Evolutionary conservation across 768 basidiomycete genomes (phyloP).

Genomic region (Termitomyces sp.): DNA sequence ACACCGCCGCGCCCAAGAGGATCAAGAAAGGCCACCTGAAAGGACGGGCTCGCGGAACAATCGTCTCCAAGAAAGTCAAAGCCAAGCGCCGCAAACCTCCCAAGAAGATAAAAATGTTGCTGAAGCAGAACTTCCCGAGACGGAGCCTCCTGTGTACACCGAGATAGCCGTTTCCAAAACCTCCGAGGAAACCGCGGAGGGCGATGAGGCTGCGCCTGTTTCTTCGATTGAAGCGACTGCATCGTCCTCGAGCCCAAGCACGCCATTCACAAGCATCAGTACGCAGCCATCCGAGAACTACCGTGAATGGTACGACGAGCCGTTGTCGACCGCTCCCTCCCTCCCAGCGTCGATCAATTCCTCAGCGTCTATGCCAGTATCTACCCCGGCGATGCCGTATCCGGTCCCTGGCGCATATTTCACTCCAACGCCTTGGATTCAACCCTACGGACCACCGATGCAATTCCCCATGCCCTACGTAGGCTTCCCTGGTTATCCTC

Average conservation of each 20-base stretch:
- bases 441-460: constrained; percentile 44
- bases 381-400: constrained; percentile 25
- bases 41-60: constrained; percentile 5
- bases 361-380: constrained; percentile 20
- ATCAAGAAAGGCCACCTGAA: constrained; percentile 12
- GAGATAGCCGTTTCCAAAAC: constrained; percentile 7
- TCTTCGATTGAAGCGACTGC: constrained; percentile 13
- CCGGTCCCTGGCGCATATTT: constrained; percentile 40
- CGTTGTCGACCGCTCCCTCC: constrained; percentile 33
- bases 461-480: constrained; percentile 52
- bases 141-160: constrained; percentile 11
- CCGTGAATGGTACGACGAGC: constrained; percentile 43
- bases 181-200: background rate
- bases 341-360: constrained; percentile 29
- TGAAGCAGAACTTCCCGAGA: background rate
- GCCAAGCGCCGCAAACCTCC: background rate
- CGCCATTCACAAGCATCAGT: constrained; percentile 12
- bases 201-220: background rate
- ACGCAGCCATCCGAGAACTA: constrained; percentile 27
- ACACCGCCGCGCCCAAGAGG: constrained; percentile 25
- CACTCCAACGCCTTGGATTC: constrained; percentile 50
- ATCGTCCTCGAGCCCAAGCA: constrained; percentile 14
- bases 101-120: background rate
- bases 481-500: constrained; percentile 43
- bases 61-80: constrained; percentile 6